A percentile compares a stretch with the other conserved stretches of the same genome.
These are phyloP conservation scores for Platanthera zijinensis DNA, from an alignment of 106 monocot species.

Conservation along the genomic window DNA sequence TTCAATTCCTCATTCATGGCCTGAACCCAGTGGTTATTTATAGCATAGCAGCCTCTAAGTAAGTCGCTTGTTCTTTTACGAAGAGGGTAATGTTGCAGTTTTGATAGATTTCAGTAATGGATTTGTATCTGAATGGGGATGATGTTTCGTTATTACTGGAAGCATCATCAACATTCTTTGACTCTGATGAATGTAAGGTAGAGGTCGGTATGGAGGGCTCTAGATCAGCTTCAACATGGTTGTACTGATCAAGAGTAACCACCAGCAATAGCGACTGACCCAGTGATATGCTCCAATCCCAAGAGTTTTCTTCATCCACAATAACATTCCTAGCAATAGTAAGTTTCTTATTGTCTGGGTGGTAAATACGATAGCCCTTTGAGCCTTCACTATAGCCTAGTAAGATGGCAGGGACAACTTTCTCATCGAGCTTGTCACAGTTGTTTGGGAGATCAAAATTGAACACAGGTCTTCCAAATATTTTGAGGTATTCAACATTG, in stretches of 20 bases:
- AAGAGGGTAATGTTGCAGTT: background rate
- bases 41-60: background rate
- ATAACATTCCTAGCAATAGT: conserved; percentile 5
- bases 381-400: too few species aligned
- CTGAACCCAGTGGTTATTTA: background rate
- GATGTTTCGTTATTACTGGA: too few species aligned
- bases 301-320: background rate
- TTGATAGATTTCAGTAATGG: too few species aligned
- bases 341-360: background rate
- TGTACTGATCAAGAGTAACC: background rate
- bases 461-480: conserved; percentile 2
- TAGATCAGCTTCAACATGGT: background rate
- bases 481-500: background rate
- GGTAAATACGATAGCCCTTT: too few species aligned
- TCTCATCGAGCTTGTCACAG: too few species aligned
- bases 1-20: background rate
- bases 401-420: too few species aligned
- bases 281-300: background rate
- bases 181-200: too few species aligned
- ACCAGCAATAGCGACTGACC: background rate
- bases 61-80: background rate
- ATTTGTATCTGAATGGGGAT: too few species aligned
- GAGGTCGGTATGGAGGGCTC: too few species aligned
- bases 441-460: background rate
- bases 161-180: too few species aligned